phyloP scores from a whole-genome alignment of 1,284 basidiomycete species.

The Cutaneotrichosporon cutaneum region DNA sequence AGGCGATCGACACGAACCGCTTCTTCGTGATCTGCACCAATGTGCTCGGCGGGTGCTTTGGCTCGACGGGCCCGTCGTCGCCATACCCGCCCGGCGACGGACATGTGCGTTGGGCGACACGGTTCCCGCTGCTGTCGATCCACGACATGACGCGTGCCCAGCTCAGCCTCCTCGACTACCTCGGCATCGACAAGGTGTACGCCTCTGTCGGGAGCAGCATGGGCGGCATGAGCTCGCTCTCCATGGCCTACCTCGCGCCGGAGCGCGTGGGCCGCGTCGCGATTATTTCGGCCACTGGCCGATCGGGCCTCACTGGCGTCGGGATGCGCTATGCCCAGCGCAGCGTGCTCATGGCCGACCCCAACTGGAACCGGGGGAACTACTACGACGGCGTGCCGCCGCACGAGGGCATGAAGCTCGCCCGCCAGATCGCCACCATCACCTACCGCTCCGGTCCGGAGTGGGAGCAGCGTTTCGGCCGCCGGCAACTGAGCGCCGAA shows the following conservation, averaged over 20 bases:
- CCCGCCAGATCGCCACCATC: slow-evolving; percentile 97
- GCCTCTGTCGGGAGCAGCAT: slow-evolving; percentile 92
- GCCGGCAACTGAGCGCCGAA: slow-evolving; percentile 55
- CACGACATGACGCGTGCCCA: slow-evolving; percentile 97
- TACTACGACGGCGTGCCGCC: slow-evolving; percentile 95
- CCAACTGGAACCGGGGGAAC: slow-evolving; percentile 98
- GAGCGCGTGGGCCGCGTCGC: slow-evolving; percentile 84
- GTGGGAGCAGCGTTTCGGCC: slow-evolving; percentile 95
- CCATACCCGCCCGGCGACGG: slow-evolving; percentile 57
- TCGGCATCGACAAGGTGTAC: slow-evolving; percentile 81
- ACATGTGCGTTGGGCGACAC: slow-evolving; percentile 76
- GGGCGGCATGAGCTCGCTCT: slow-evolving; percentile 97
- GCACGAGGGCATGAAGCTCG: slow-evolving; percentile 97
- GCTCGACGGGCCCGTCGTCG: slow-evolving; percentile 89
- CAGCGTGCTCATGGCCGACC: slow-evolving; percentile 94
- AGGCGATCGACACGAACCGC: slow-evolving; percentile 85
- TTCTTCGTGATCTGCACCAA: slow-evolving; percentile 97
- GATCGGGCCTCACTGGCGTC: slow-evolving; percentile 85
- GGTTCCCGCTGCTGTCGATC: slow-evolving; percentile 86
- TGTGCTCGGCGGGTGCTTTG: slow-evolving; percentile 96
- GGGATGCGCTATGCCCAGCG: slow-evolving; percentile 92
- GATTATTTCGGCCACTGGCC: slow-evolving; percentile 89
- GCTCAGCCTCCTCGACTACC: slow-evolving; percentile 76
- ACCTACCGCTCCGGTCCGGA: slow-evolving; percentile 98
- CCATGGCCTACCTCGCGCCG: slow-evolving; percentile 90